These are phyloP conservation scores for Colletotrichum sp. DNA, from an alignment of 2,329 filamentous ascomycete genomes.

Conservation along the genomic window DNA sequence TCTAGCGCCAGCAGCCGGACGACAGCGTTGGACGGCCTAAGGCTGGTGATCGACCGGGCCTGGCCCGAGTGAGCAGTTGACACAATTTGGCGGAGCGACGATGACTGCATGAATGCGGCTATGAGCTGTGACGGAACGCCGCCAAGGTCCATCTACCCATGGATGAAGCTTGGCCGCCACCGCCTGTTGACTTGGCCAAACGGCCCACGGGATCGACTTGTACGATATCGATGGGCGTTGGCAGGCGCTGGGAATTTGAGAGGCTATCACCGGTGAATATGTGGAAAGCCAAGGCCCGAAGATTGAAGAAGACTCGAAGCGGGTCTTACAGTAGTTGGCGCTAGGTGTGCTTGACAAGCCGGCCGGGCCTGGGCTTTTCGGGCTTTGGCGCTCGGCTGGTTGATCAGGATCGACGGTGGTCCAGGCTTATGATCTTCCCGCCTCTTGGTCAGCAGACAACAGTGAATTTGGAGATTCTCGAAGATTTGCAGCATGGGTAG, in stretches of 20 bases:
- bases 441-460: background rate
- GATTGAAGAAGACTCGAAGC: background rate
- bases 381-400: background rate
- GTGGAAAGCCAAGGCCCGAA: background rate
- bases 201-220: background rate
- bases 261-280: background rate
- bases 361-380: background rate
- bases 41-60: constrained; percentile 1
- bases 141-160: background rate
- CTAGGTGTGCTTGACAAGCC: constrained; percentile 1
- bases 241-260: background rate
- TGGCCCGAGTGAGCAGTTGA: background rate
- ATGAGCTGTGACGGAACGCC: background rate
- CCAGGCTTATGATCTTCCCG: constrained; percentile 2
- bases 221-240: background rate
- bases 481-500: background rate
- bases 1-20: background rate
- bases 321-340: background rate
- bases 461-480: background rate
- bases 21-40: background rate
- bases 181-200: background rate
- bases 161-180: background rate
- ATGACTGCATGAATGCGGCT: background rate
- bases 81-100: background rate
- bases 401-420: constrained; percentile 4